phyloP scores from a whole-genome alignment of 1,139 yeast genomes.

The Blastobotrys serpentis region DNA sequence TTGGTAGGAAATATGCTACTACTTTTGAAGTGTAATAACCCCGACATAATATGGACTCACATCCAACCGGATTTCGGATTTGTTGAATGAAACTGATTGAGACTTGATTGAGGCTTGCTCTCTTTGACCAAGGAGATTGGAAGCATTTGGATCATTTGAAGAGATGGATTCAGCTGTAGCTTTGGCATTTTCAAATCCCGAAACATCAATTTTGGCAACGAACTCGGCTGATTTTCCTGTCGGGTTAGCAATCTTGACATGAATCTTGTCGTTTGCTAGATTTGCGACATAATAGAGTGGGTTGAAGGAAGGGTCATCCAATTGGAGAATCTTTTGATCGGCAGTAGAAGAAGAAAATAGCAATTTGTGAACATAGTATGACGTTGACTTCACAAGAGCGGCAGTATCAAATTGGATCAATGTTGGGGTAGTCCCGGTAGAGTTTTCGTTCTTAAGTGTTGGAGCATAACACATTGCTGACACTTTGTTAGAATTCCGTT shows the following conservation, averaged over 20 bases:
- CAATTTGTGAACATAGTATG: constrained; percentile 12
- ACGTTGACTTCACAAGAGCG: constrained; percentile 7
- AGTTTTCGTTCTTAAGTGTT: constrained; percentile 4
- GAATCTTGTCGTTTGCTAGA: constrained; percentile 4
- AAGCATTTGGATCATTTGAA: constrained; percentile 9
- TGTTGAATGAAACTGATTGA: constrained; percentile 4
- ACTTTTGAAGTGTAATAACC: constrained; percentile 11
- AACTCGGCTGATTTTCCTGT: constrained; percentile 7
- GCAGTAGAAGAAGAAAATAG: constrained; percentile 9
- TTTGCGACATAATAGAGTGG: constrained; percentile 17
- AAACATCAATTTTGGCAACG: constrained; percentile 10
- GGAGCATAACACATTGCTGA: constrained; percentile 11
- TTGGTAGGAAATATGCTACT: too few relatives aligned
- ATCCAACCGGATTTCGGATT: constrained; percentile 5
- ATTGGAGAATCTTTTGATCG: constrained; percentile 16
- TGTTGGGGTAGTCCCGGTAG: neutral
- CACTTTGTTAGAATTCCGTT: constrained; percentile 8
- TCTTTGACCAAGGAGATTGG: constrained; percentile 7
- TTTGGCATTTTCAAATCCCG: constrained; percentile 1
- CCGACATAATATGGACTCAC: constrained; percentile 15
- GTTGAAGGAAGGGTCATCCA: constrained; percentile 13
- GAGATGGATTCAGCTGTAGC: constrained; percentile 9
- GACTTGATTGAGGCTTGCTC: neutral
- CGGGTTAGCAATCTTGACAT: constrained; percentile 15
- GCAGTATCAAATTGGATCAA: constrained; percentile 12